phyloP scores from a whole-genome alignment of 306 rosid genomes.

The Heteromeles arbutifolia region DNA sequence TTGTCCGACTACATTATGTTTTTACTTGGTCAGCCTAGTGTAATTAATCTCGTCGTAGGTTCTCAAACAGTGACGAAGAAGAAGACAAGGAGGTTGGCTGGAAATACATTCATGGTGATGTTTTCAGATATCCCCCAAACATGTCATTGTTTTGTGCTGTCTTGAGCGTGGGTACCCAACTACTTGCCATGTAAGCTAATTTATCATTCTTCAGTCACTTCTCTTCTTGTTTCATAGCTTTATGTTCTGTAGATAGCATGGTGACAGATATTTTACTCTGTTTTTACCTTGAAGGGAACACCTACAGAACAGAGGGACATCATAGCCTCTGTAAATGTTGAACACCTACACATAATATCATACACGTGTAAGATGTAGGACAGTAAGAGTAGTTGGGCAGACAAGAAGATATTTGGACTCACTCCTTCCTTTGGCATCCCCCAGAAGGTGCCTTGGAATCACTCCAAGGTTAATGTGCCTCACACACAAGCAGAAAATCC shows the following conservation, averaged over 20 bases:
- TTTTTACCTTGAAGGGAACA: no score
- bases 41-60: slow-evolving; percentile 32
- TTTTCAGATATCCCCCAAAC: slow-evolving; percentile 61
- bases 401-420: no score
- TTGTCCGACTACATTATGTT: slow-evolving; percentile 11
- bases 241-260: background rate
- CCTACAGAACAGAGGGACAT: background rate
- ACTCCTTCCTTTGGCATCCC: no score
- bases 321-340: background rate
- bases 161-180: slow-evolving; percentile 76
- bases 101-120: slow-evolving; percentile 61
- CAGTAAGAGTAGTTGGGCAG: no score
- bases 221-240: slow-evolving; percentile 15
- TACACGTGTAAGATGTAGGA: background rate
- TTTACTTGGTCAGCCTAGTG: slow-evolving; percentile 15
- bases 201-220: slow-evolving; percentile 10
- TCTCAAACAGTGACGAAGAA: slow-evolving; percentile 47
- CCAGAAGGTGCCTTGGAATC: no score
- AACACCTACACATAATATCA: no score
- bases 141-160: slow-evolving; percentile 63
- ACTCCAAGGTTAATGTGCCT: no score
- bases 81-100: slow-evolving; percentile 86
- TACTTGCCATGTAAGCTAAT: slow-evolving; percentile 62
- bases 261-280: no score
- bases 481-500: no score